Base-by-base conservation (phyloP, 2,329 filamentous ascomycete genomes). In the Conoideocrella luteorostrata region DNA sequence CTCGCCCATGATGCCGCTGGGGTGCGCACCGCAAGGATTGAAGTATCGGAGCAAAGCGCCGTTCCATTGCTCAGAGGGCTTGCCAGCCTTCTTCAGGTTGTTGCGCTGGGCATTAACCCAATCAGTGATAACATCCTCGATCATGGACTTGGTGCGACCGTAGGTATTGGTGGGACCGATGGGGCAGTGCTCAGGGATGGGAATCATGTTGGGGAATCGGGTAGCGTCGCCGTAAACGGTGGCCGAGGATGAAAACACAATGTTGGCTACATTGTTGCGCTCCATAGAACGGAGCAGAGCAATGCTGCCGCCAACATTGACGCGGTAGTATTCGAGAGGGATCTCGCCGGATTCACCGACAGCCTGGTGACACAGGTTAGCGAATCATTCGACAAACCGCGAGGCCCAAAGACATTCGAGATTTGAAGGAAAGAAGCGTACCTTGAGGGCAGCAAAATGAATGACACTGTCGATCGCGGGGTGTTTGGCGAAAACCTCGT, bases 181-280 rank as follows among this genome's bases (percentile, higher is more conserved):
- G 48, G 94, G 93, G 77, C 93, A 98, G 67, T 87, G 75, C 72
- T 98, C 93, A 41, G 93, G 93, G 60, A 98, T 98, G 52, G 93
- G 93, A 53, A 98, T 98, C 93, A 98, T 98, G 76, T 94, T 85
- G 55, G 86, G 82, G 70, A 96, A 88, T 62, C 89, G 86, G 36
- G 93, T 97, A 43, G 91, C 93, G 68, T 98, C 94, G 62, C 93
- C 93, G 67, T 98, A 98, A 54, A 98, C 93, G 55, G 94, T 98
- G 26, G 93, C 93, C 2, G 90, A 96, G 50, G 89, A 96, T 48
- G 91, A 97, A 73, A 98, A 98, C 68, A 98, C 93, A 59, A 98
- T 93, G 75, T 95, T 97, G 69, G 80, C 80, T 55, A 98, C 90
- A 68, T 91, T 84, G 75, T 96, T 81, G 66, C 82, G 83, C 61